phyloP scores from a whole-genome alignment of 495 filamentous ascomycete species.

The Neurospora pannonica region DNA sequence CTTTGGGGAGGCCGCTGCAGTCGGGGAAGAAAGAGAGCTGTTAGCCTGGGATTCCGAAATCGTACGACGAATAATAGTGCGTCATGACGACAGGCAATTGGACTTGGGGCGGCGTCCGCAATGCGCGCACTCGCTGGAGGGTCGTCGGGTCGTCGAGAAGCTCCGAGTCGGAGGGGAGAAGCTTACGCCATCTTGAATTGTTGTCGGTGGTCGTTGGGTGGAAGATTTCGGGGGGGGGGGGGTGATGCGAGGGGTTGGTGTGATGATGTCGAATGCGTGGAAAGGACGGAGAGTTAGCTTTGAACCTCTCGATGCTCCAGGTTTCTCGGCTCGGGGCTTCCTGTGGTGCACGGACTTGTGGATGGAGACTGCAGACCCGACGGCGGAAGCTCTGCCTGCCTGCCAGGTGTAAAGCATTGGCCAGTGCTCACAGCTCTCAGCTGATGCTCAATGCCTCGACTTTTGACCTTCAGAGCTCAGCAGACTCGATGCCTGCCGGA shows the following conservation, averaged over 20 bases:
- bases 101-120: not conserved
- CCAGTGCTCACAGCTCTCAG: not conserved
- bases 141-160: not conserved
- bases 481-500: not conserved
- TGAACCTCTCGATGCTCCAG: not conserved
- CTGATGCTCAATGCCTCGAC: not conserved
- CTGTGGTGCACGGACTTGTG: not conserved
- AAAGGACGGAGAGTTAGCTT: not conserved
- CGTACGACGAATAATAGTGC: constrained; percentile 12
- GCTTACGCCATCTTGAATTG: constrained; percentile 8
- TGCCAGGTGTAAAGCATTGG: not conserved
- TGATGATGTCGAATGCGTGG: constrained; percentile 1
- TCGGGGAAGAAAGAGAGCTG: constrained; percentile 1
- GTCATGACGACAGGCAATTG: constrained; percentile 2
- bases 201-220: not conserved
- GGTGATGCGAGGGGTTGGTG: not conserved
- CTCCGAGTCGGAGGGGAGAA: not conserved
- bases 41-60: constrained; percentile 9
- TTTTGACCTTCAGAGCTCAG: not conserved
- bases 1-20: constrained; percentile 49
- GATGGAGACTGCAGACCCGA: not conserved
- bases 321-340: not conserved
- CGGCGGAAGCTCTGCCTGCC: not conserved
- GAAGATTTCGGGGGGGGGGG: not conserved
- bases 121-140: not conserved